These are phyloP conservation scores for Leavenworthia alabamica DNA, from an alignment of 345 rosid species.

Conservation along the genomic window DNA sequence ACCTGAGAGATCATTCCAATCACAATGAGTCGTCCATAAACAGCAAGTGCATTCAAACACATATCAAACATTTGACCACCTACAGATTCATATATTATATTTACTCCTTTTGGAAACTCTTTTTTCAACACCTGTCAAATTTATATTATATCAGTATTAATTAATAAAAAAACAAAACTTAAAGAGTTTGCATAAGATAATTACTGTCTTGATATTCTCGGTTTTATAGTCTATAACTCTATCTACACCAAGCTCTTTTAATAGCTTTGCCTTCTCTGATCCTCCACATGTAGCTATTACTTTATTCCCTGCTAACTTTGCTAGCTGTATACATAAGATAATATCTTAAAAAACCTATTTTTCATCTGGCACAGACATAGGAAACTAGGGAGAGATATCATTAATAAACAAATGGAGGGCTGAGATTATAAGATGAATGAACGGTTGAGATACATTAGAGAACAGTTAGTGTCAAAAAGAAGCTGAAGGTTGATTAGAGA, in stretches of 20 bases:
- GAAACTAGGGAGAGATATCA: too few species aligned
- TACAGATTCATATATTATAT: constrained; percentile 87
- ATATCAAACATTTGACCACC: constrained; percentile 89
- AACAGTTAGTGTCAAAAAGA: too few species aligned
- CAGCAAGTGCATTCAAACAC: constrained; percentile 80
- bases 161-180: neutral
- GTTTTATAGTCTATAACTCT: constrained; percentile 80
- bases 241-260: constrained; percentile 78
- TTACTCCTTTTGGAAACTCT: constrained; percentile 81
- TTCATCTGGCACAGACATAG: too few species aligned
- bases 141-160: neutral
- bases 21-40: constrained; percentile 71
- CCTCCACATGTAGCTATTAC: constrained; percentile 97
- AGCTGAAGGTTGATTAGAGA: too few species aligned
- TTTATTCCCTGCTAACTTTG: constrained; percentile 75
- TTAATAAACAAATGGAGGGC: too few species aligned
- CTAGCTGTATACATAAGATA: constrained; percentile 50
- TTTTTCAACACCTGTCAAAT: constrained; percentile 80
- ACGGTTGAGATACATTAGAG: too few species aligned
- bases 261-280: constrained; percentile 65
- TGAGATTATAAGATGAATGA: too few species aligned
- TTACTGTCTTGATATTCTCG: constrained; percentile 79
- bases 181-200: constrained; percentile 15
- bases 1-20: constrained; percentile 99
- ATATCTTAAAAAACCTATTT: neutral